phyloP scores from a whole-genome alignment of 1,284 basidiomycete species.

The Ceratobasidium sp. region DNA sequence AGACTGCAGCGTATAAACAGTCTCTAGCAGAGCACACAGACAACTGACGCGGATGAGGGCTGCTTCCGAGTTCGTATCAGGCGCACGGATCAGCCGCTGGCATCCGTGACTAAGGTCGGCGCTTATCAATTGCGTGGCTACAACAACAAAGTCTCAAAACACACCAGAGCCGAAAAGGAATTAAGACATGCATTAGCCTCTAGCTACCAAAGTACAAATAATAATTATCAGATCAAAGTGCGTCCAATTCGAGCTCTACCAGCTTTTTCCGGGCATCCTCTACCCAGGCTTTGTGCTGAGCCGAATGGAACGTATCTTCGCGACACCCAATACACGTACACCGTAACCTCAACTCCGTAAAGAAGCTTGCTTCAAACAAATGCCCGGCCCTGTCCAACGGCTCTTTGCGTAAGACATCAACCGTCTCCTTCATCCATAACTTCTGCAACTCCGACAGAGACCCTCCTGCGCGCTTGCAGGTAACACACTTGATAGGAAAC shows the following conservation, averaged over 20 bases:
- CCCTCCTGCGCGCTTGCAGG: slow-evolving; percentile 4
- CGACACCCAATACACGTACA: slow-evolving; percentile 18
- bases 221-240: neutral
- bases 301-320: neutral
- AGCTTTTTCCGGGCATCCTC: neutral
- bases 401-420: slow-evolving; percentile 8
- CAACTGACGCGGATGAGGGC: neutral
- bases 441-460: slow-evolving; percentile 27
- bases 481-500: slow-evolving; percentile 22
- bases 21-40: neutral
- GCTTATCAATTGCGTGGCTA: slow-evolving; percentile 1
- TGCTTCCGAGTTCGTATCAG: slow-evolving; percentile 32
- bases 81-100: slow-evolving; percentile 41
- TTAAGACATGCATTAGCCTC: neutral
- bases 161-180: neutral
- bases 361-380: slow-evolving; percentile 11
- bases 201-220: neutral
- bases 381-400: slow-evolving; percentile 18
- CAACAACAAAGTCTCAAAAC: neutral
- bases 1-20: neutral
- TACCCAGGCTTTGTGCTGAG: slow-evolving; percentile 10
- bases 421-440: slow-evolving; percentile 27
- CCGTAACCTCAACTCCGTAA: slow-evolving; percentile 6
- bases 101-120: slow-evolving; percentile 16
- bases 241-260: slow-evolving; percentile 20